Evolutionary conservation across 805 yeast species (phyloP).

Genomic region (Suhomyces emberorum): DNA sequence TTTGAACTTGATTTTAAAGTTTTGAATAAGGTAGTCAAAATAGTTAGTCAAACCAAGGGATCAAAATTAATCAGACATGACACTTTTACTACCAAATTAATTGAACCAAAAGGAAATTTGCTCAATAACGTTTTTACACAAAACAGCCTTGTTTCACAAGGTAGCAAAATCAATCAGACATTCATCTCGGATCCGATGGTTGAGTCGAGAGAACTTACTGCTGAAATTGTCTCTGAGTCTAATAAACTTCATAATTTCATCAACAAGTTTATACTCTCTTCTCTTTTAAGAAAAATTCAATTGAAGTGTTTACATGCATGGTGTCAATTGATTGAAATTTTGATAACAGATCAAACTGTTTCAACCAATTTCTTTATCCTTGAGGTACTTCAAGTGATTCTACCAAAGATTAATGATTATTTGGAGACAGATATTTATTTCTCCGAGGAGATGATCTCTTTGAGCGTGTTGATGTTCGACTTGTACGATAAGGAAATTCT

Average conservation of each 20-base stretch:
- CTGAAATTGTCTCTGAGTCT: constrained; percentile 20
- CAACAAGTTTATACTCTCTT: constrained; percentile 44
- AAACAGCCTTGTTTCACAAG: not conserved
- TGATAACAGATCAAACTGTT: constrained; percentile 61
- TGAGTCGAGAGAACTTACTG: not conserved
- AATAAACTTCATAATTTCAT: constrained; percentile 34
- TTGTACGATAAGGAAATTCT: constrained; percentile 43
- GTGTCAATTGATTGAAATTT: constrained; percentile 74
- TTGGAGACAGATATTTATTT: constrained; percentile 61
- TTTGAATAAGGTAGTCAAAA: constrained; percentile 19
- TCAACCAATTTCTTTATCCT: constrained; percentile 56
- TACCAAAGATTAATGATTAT: constrained; percentile 76
- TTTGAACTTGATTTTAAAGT: constrained; percentile 18
- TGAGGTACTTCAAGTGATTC: constrained; percentile 69
- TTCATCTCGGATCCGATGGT: not conserved
- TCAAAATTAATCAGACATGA: not conserved
- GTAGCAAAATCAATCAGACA: not conserved
- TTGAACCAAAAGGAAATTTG: not conserved
- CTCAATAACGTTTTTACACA: not conserved
- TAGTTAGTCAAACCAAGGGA: constrained; percentile 16
- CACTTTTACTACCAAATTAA: not conserved
- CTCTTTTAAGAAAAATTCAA: constrained; percentile 50
- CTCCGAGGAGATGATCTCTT: constrained; percentile 73
- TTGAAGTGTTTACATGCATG: constrained; percentile 71
- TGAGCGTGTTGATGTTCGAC: constrained; percentile 69